Conservation (phyloP, 1,284 basidiomycete genomes). For the Schizophyllum amplum region DNA sequence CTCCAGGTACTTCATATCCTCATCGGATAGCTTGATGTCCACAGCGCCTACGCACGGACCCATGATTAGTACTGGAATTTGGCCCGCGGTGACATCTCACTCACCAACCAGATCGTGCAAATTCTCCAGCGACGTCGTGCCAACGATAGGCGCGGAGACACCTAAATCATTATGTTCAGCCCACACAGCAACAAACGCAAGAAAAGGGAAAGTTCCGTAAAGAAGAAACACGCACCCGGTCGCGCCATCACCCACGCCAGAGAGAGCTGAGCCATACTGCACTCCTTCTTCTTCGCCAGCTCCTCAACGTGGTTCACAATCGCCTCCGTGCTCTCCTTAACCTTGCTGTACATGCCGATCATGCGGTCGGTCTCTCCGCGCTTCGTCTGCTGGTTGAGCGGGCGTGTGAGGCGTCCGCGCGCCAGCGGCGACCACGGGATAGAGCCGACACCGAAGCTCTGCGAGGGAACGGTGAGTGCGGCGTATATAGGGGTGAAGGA, state of each 20-base stretch:
- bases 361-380: conserved; percentile 21
- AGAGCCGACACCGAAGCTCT: too few species aligned
- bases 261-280: conserved; percentile 53
- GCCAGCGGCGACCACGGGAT: conserved; percentile 30
- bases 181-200: too few species aligned
- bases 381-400: conserved; percentile 18
- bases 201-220: too few species aligned
- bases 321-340: neutral
- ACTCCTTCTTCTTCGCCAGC: conserved; percentile 40
- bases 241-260: conserved; percentile 47
- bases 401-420: conserved; percentile 28
- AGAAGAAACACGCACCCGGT: conserved; percentile 20
- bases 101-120: conserved; percentile 41
- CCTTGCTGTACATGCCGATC: conserved; percentile 6
- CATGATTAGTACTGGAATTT: neutral
- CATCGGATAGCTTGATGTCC: conserved; percentile 36
- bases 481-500: too few species aligned
- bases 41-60: conserved; percentile 15
- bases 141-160: conserved; percentile 50
- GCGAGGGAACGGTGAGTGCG: too few species aligned
- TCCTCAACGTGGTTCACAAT: conserved; percentile 32
- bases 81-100: conserved; percentile 3
- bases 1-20: conserved; percentile 44
- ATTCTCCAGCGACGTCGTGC: conserved; percentile 46
- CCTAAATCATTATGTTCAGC: too few species aligned